Conservation (phyloP, 2,329 filamentous ascomycete species). For the Hortaea werneckii region DNA sequence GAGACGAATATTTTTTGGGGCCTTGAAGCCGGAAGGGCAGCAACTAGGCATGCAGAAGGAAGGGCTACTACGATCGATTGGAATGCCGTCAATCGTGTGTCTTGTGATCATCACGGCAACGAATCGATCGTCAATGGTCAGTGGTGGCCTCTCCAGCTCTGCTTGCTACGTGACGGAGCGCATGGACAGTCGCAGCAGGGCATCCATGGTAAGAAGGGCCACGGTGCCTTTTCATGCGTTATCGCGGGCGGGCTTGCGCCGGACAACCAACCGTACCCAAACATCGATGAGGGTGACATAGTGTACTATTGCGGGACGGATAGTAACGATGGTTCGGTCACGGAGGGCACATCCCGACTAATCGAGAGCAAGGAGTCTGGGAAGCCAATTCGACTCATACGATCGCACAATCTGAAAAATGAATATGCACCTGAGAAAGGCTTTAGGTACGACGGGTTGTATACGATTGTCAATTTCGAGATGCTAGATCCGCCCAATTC, state of each 20-base stretch:
- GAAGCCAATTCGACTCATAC: slow-evolving; percentile 41
- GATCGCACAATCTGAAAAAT: slow-evolving; percentile 33
- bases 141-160: slow-evolving; percentile 47
- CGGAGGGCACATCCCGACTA: slow-evolving; percentile 33
- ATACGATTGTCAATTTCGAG: slow-evolving; percentile 34
- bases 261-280: slow-evolving; percentile 29
- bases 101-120: slow-evolving; percentile 29
- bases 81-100: slow-evolving; percentile 9
- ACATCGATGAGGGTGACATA: slow-evolving; percentile 40
- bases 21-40: slow-evolving; percentile 22
- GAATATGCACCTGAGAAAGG: slow-evolving; percentile 38
- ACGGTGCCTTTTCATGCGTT: slow-evolving; percentile 47
- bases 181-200: slow-evolving; percentile 42
- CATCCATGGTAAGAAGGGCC: slow-evolving; percentile 38
- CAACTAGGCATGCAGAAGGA: slow-evolving; percentile 2
- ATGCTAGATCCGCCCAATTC: slow-evolving; percentile 30
- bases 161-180: slow-evolving; percentile 42
- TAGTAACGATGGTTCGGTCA: slow-evolving; percentile 22
- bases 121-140: slow-evolving; percentile 35
- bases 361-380: slow-evolving; percentile 29
- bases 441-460: slow-evolving; percentile 50
- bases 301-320: slow-evolving; percentile 46
- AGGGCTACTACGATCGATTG: slow-evolving; percentile 9
- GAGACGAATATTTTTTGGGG: slow-evolving; percentile 38
- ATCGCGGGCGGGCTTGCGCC: slow-evolving; percentile 32